A percentile compares a stretch with the other conserved stretches of the same genome.
Evolutionary conservation across 108 stramenopile genomes (phyloP).

Genomic region (Craspedostauros australis): DNA sequence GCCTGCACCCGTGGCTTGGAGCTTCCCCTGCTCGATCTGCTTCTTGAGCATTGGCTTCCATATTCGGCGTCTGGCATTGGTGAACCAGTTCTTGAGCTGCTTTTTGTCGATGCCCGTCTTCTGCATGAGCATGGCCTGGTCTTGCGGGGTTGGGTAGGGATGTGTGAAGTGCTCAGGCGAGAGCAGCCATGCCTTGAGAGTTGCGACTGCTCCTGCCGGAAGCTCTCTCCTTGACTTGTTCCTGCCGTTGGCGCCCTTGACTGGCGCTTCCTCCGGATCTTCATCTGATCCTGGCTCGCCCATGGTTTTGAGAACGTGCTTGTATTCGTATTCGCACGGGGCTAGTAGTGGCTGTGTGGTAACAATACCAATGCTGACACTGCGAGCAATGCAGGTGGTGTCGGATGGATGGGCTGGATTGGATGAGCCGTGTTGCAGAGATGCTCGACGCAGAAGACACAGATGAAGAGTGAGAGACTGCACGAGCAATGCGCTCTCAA

Average conservation of each 20-base stretch:
- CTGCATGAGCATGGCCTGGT: conserved; percentile 88
- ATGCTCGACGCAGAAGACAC: too few relatives aligned
- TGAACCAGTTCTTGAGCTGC: conserved; percentile 96
- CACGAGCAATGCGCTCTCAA: too few relatives aligned
- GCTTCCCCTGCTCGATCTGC: conserved; percentile 82
- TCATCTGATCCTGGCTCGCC: too few relatives aligned
- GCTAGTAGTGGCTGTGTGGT: too few relatives aligned
- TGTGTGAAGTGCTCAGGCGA: conserved; percentile 89
- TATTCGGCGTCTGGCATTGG: conserved; percentile 89
- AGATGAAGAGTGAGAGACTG: too few relatives aligned
- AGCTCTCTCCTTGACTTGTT: conserved; percentile 86
- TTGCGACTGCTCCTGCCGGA: conserved; percentile 84
- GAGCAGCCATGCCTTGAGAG: conserved; percentile 86
- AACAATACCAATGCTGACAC: too few relatives aligned
- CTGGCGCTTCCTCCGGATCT: too few relatives aligned
- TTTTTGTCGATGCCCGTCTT: conserved; percentile 93
- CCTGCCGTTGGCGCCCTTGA: conserved; percentile 20
- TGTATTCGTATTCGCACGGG: too few relatives aligned
- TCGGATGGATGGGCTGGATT: too few relatives aligned
- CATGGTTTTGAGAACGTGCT: too few relatives aligned
- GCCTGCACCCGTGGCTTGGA: conserved; percentile 45
- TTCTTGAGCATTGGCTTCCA: conserved; percentile 95
- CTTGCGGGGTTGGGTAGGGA: conserved; percentile 89
- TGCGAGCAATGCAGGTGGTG: too few relatives aligned
- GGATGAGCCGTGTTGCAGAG: too few relatives aligned